phyloP scores from a whole-genome alignment of 495 filamentous ascomycete genomes.

The Apiosordaria backusii region DNA sequence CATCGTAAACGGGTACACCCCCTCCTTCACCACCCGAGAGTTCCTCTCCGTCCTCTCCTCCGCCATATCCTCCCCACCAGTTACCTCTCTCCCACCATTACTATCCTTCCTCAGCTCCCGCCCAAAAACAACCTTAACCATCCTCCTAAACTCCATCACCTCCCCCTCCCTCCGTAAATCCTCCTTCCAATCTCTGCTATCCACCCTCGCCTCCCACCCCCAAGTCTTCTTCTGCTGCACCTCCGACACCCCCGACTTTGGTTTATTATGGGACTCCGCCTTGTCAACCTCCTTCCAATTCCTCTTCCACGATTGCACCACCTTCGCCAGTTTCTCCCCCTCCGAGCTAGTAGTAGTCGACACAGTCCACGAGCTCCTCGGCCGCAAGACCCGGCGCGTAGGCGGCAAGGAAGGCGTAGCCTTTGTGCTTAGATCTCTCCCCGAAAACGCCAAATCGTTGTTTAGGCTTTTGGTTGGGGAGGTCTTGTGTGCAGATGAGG shows the following conservation, averaged over 20 bases:
- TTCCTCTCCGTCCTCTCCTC: slow-evolving; percentile 69
- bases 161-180: slow-evolving; percentile 68
- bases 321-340: slow-evolving; percentile 68
- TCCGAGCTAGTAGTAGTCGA: slow-evolving; percentile 78
- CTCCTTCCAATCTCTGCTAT: slow-evolving; percentile 66
- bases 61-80: slow-evolving; percentile 53
- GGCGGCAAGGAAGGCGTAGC: slow-evolving; percentile 90
- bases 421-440: slow-evolving; percentile 83
- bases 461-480: slow-evolving; percentile 82
- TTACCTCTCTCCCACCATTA: slow-evolving; percentile 54
- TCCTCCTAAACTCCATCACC: slow-evolving; percentile 86
- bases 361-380: slow-evolving; percentile 79
- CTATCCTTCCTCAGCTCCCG: slow-evolving; percentile 44
- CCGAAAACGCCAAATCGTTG: slow-evolving; percentile 84
- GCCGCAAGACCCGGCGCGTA: slow-evolving; percentile 73
- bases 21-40: slow-evolving; percentile 70
- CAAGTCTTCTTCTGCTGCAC: slow-evolving; percentile 73
- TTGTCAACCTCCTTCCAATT: slow-evolving; percentile 76
- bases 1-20: slow-evolving; percentile 83
- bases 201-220: slow-evolving; percentile 70
- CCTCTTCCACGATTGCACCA: slow-evolving; percentile 90
- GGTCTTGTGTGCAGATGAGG: slow-evolving; percentile 67
- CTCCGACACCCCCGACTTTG: slow-evolving; percentile 80
- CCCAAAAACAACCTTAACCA: slow-evolving; percentile 45
- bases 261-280: slow-evolving; percentile 84